These are phyloP conservation scores for Jacaranda mimosifolia DNA, from an alignment of 257 asterid genomes.

Conservation along the genomic window DNA sequence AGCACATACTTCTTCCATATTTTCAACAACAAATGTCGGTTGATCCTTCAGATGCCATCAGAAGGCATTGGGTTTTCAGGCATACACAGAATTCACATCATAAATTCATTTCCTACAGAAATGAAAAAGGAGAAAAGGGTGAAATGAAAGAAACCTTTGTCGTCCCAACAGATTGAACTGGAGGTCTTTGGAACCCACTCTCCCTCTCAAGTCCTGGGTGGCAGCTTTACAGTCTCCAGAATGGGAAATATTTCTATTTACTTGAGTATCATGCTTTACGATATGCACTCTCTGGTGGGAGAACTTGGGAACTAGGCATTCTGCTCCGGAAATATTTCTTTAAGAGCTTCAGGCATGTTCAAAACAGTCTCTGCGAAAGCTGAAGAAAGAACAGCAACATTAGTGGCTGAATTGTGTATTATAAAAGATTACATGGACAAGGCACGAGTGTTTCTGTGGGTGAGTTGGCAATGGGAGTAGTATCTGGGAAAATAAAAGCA, in stretches of 20 bases:
- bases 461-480: not conserved
- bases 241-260: not conserved
- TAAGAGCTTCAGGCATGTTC: constrained; percentile 76
- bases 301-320: constrained; percentile 41
- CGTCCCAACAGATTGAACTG: not conserved
- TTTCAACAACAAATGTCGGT: too few species aligned
- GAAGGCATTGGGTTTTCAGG: constrained; percentile 2
- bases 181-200: not conserved
- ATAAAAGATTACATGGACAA: not conserved
- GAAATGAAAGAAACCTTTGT: not conserved
- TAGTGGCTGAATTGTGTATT: not conserved
- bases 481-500: too few species aligned
- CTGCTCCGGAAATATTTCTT: constrained; percentile 54
- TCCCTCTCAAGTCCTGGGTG: not conserved
- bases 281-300: constrained; percentile 13
- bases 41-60: constrained; percentile 28
- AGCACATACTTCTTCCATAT: not conserved
- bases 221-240: not conserved
- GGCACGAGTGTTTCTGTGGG: not conserved
- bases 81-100: constrained; percentile 1
- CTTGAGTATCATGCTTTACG: constrained; percentile 27
- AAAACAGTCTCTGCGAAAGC: constrained; percentile 94
- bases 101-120: not conserved
- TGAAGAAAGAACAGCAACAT: constrained; percentile 38
- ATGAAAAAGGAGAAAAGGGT: not conserved